Base-by-base conservation (phyloP, 1,284 basidiomycete species). In the Puccinia hordei region DNA sequence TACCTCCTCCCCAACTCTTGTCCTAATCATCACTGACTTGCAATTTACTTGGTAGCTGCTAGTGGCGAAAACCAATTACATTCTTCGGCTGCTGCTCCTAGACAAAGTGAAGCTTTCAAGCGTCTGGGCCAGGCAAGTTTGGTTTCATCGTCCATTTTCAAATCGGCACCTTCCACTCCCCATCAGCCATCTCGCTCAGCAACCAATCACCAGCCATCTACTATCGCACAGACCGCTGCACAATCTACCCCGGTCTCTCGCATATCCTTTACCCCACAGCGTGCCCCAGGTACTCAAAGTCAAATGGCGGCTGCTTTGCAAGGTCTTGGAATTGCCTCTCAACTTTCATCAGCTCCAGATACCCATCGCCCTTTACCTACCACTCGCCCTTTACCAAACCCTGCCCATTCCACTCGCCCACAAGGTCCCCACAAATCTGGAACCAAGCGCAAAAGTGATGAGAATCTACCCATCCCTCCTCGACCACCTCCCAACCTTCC, bases 271-370 rank as follows among this genome's bases (percentile, higher is more conserved):
- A 73, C 68, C 44, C 78, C 68, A 49, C 59, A 49, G n/a, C 66
- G 78, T 19, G 55, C 59, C 17, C 74, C 74, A 17, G 74, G 74
- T 35, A 53, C n/a, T 38, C 68, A 72, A 19, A 73, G 69, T 73
- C 78, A 80, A 65, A 80, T 80, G 78, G 78, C 78, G n/a, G 68
- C 69, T 38, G 78, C 78, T 53, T 33, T 80, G 30, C 44, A 63
- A 35, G 69, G 69, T 27, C 69, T 80, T 24, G 78, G 78, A 13
- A 59, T 80, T 17, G 51, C 57, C 13, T 63, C 68, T 41, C 78
- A 61, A 59, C 30, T 68, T 27, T 66, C 17, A 35, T 51, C 74
- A 44, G 22, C 65, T 30, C 19, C 44, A 24, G 49, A 65, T 68
- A 35, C 44, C 19, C 24, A 41, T 49, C 35, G 61, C 41, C 19